phyloP scores from a whole-genome alignment of 2,329 filamentous ascomycete species.

The Botrytis tulipae region DNA sequence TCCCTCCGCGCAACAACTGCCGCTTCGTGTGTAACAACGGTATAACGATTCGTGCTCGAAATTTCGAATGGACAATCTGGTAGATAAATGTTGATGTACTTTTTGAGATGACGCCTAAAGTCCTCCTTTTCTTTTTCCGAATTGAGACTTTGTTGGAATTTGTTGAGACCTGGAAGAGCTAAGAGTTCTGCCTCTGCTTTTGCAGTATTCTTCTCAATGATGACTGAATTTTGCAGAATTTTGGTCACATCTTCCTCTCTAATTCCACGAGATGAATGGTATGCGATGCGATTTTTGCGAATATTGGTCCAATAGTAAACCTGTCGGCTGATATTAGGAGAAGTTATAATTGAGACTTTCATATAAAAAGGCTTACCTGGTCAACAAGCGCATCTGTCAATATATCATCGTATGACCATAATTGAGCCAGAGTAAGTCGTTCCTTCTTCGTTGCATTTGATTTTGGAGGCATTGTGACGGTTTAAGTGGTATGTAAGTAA shows the following conservation, averaged over 20 bases:
- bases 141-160: constrained; percentile 65
- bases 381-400: constrained; percentile 93
- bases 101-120: constrained; percentile 79
- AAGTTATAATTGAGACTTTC: not conserved
- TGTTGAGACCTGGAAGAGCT: constrained; percentile 68
- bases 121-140: constrained; percentile 80
- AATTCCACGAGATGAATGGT: constrained; percentile 79
- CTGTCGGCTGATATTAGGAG: constrained; percentile 46
- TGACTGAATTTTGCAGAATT: constrained; percentile 63
- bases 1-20: constrained; percentile 76
- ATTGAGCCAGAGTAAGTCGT: constrained; percentile 78
- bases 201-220: constrained; percentile 69
- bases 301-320: constrained; percentile 96
- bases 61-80: constrained; percentile 96
- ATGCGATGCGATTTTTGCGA: constrained; percentile 87
- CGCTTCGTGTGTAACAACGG: constrained; percentile 85
- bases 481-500: not conserved
- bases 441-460: constrained; percentile 58
- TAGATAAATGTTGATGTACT: constrained; percentile 90
- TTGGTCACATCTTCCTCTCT: constrained; percentile 61
- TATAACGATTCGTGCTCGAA: constrained; percentile 90
- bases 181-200: constrained; percentile 72
- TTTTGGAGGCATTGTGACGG: constrained; percentile 43
- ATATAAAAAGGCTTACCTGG: constrained; percentile 62
- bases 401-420: constrained; percentile 93